Evolutionary conservation across 306 rosid genomes (phyloP).

Genomic region (Lagenaria siceraria): DNA sequence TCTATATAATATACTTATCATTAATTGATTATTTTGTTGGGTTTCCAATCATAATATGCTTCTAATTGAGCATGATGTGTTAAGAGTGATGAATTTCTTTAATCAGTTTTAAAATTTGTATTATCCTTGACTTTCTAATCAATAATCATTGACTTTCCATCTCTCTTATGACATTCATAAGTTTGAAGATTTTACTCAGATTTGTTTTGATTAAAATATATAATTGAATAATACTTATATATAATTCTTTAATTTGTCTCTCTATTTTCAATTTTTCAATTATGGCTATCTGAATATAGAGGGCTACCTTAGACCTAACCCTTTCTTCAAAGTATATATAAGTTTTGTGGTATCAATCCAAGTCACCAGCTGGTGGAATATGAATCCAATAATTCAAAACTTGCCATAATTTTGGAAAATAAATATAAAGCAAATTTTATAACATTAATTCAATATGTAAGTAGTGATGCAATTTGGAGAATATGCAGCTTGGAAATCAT

Average conservation of each 20-base stretch:
- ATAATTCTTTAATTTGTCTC: not conserved
- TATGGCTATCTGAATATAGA: not conserved
- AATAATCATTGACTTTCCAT: conserved; percentile 20
- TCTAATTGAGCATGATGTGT: not conserved
- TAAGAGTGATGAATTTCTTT: not conserved
- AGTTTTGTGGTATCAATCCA: not conserved
- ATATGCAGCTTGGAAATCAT: not conserved
- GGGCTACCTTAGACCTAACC: not conserved
- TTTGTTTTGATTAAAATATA: conserved; percentile 12
- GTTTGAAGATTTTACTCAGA: conserved; percentile 22
- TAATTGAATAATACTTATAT: not conserved
- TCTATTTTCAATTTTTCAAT: not conserved
- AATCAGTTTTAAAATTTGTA: not conserved
- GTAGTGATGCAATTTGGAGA: not conserved
- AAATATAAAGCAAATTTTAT: not conserved
- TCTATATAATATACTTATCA: not conserved
- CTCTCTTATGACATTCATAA: conserved; percentile 11
- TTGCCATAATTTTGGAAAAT: not conserved
- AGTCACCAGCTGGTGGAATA: not conserved
- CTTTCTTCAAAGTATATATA: not conserved
- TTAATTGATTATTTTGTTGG: not conserved
- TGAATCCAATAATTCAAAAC: not conserved
- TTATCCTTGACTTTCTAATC: conserved; percentile 6
- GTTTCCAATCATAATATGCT: not conserved
- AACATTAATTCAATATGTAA: not conserved